These are phyloP conservation scores for Neodidymelliopsis sp. DNA, from an alignment of 2,329 filamentous ascomycete genomes.

Conservation along the genomic window DNA sequence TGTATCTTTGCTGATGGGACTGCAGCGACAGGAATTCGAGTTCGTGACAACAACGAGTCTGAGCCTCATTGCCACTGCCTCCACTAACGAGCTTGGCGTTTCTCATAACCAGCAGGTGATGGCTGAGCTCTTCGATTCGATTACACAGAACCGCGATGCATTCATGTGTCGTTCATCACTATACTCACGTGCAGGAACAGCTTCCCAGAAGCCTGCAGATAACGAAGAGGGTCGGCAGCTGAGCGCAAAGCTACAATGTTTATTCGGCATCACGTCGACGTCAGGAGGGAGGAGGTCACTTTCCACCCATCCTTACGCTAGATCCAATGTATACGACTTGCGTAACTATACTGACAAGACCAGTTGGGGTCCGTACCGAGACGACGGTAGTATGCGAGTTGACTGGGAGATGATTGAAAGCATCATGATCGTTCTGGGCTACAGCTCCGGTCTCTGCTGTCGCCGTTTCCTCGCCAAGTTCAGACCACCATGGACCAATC, in stretches of 20 bases:
- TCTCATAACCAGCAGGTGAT: constrained; percentile 58
- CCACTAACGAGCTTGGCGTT: constrained; percentile 47
- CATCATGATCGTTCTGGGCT: constrained; percentile 71
- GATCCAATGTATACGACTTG: constrained; percentile 76
- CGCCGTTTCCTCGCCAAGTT: constrained; percentile 32
- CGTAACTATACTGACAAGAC: constrained; percentile 69
- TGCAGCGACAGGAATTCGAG: constrained; percentile 42
- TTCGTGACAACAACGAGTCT: constrained; percentile 53
- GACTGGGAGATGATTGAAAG: constrained; percentile 86
- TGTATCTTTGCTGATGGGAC: constrained; percentile 14
- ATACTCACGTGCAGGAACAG: constrained; percentile 58
- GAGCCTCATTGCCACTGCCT: constrained; percentile 42
- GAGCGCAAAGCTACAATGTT: constrained; percentile 73
- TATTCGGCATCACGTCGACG: constrained; percentile 69
- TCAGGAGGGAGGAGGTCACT: constrained; percentile 38
- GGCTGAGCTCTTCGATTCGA: constrained; percentile 48
- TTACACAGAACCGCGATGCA: constrained; percentile 61
- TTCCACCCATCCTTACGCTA: constrained; percentile 66
- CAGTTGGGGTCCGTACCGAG: constrained; percentile 75
- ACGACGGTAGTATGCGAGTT: constrained; percentile 67
- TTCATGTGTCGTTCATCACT: constrained; percentile 72
- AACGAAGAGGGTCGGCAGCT: constrained; percentile 63
- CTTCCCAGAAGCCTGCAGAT: constrained; percentile 48
- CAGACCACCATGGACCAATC: constrained; percentile 38
- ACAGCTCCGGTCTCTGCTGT: constrained; percentile 58